Evolutionary conservation across 441 rosid genomes (phyloP).

Genomic region (Gossypium aridum): DNA sequence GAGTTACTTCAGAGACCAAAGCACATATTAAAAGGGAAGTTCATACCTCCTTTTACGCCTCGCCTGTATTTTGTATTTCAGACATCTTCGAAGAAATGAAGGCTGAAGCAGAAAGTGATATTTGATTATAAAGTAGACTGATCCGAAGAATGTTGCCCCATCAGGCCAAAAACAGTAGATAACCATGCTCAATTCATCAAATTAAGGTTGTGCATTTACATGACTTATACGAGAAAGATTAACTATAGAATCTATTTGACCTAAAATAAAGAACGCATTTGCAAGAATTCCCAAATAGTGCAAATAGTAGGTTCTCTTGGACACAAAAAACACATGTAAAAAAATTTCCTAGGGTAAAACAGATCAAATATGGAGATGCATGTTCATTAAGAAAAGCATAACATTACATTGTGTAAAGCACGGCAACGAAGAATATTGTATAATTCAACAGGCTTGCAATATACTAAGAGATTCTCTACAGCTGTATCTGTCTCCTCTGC

Average conservation of each 20-base stretch:
- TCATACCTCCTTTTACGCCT: constrained; percentile 48
- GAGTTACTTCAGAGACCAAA: neutral
- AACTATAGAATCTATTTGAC: neutral
- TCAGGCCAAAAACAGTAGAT: neutral
- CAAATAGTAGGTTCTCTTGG: neutral
- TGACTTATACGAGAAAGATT: neutral
- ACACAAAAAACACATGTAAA: neutral
- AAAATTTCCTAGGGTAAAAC: neutral
- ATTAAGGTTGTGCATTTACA: neutral
- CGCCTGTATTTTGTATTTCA: constrained; percentile 47
- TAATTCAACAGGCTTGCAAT: constrained; percentile 54
- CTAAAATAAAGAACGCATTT: neutral
- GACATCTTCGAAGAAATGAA: constrained; percentile 66
- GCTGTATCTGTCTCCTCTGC: constrained; percentile 46
- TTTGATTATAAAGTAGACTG: constrained; percentile 8
- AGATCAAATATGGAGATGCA: neutral
- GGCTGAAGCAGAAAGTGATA: constrained; percentile 44
- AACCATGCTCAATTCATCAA: neutral
- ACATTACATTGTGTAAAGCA: constrained; percentile 36
- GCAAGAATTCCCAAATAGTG: neutral
- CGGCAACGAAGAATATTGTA: constrained; percentile 55
- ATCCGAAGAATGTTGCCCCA: neutral
- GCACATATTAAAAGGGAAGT: constrained; percentile 7
- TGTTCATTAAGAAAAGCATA: neutral
- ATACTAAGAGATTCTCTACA: constrained; percentile 45